phyloP scores from a whole-genome alignment of 2,329 filamentous ascomycete species.

The Hymenoscyphus salicellus region DNA sequence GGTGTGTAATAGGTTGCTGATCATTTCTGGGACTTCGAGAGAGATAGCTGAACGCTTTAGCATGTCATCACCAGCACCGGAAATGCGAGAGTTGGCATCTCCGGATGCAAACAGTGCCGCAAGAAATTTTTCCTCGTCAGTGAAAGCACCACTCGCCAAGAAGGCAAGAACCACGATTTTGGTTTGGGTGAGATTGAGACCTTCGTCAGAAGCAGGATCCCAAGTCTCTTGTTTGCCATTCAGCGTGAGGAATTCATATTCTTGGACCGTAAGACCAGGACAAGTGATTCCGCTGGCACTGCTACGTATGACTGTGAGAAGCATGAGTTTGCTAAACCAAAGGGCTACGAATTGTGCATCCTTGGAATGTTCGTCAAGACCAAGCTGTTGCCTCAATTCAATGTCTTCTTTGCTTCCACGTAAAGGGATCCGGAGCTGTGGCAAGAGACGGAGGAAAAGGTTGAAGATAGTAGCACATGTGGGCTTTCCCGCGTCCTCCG shows the following conservation, averaged over 20 bases:
- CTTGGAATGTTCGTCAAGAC: constrained; percentile 56
- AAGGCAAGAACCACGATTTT: constrained; percentile 69
- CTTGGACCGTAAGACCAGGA: constrained; percentile 61
- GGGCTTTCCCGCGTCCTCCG: constrained; percentile 54
- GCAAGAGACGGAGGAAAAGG: constrained; percentile 72
- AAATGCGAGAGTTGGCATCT: constrained; percentile 76
- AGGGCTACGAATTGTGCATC: constrained; percentile 73
- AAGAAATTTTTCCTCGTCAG: constrained; percentile 76
- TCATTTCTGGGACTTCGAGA: constrained; percentile 64
- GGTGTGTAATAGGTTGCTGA: constrained; percentile 66
- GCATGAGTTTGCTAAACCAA: constrained; percentile 74
- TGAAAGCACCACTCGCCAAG: constrained; percentile 81
- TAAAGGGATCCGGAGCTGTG: constrained; percentile 67
- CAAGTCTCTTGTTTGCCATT: constrained; percentile 68
- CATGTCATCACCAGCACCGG: constrained; percentile 82
- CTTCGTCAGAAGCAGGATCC: constrained; percentile 56
- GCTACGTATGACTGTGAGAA: constrained; percentile 53
- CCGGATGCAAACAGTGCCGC: constrained; percentile 80
- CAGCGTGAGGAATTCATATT: constrained; percentile 66
- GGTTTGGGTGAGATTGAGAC: constrained; percentile 65
- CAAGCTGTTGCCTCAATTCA: constrained; percentile 62
- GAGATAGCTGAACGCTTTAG: constrained; percentile 75
- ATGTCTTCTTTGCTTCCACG: constrained; percentile 77
- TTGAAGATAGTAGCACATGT: constrained; percentile 70
- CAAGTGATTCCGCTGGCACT: constrained; percentile 35